These are phyloP conservation scores for Chamaecrista fasciculata DNA, from an alignment of 306 rosid genomes.

Conservation along the genomic window DNA sequence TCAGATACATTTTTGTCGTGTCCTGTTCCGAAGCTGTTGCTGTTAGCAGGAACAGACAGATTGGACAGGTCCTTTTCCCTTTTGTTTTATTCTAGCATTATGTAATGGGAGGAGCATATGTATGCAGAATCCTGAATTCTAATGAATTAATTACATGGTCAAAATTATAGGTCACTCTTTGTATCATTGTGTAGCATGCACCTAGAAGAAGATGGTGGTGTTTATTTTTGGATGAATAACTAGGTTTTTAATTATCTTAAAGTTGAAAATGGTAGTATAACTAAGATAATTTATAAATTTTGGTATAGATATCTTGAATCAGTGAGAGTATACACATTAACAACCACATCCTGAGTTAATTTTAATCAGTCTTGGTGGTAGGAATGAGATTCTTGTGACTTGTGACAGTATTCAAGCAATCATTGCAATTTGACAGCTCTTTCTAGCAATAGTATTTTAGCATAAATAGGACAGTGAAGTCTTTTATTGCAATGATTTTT, in stretches of 20 bases:
- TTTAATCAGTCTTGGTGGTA: background rate
- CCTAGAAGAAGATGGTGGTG: background rate
- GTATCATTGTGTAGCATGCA: background rate
- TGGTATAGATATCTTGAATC: background rate
- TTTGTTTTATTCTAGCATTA: conserved; percentile 15
- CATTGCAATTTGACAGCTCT: background rate
- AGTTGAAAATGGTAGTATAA: conserved; percentile 10
- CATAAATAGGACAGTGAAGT: background rate
- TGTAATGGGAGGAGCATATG: conserved; percentile 11
- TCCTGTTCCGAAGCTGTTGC: conserved; percentile 87
- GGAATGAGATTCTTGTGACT: background rate
- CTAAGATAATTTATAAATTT: conserved; percentile 3
- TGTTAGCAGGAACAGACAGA: conserved; percentile 96
- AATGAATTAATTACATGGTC: background rate
- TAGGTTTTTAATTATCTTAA: background rate
- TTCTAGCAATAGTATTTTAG: background rate
- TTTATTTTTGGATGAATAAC: conserved; percentile 1
- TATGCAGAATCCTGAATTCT: background rate
- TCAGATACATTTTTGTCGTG: conserved; percentile 78
- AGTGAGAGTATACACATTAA: background rate
- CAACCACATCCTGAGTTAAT: background rate
- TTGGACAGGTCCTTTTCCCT: conserved; percentile 75
- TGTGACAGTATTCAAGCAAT: background rate
- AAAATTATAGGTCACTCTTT: conserved; percentile 2
- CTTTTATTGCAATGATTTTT: too few species aligned